These are phyloP conservation scores for Penicillium taxi DNA, from an alignment of 495 filamentous ascomycete genomes.

Conservation along the genomic window DNA sequence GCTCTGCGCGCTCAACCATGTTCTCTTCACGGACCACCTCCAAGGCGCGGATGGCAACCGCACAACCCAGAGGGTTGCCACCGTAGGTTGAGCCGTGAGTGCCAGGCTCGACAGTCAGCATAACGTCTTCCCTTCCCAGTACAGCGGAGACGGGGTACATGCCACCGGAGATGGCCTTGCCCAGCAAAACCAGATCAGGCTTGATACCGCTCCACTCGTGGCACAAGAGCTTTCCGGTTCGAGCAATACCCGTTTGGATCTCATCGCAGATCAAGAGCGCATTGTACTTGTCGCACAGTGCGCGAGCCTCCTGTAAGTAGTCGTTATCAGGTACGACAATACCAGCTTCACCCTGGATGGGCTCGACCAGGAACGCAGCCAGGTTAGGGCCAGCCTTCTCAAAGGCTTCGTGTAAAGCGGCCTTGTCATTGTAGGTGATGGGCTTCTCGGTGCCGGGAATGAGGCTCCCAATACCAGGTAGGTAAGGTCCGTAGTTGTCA, in stretches of 20 bases:
- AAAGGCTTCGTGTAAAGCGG: slow-evolving; percentile 70
- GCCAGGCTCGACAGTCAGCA: slow-evolving; percentile 95
- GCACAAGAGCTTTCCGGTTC: slow-evolving; percentile 89
- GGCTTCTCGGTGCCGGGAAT: slow-evolving; percentile 68
- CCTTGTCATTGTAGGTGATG: slow-evolving; percentile 80
- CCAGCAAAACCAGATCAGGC: slow-evolving; percentile 88
- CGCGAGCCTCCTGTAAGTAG: slow-evolving; percentile 75
- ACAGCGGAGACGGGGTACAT: slow-evolving; percentile 98
- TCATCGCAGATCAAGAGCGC: slow-evolving; percentile 95
- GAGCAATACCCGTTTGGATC: slow-evolving; percentile 95
- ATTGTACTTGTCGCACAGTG: slow-evolving; percentile 87
- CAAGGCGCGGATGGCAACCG: slow-evolving; percentile 91
- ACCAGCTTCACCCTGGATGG: slow-evolving; percentile 91
- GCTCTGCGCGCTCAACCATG: slow-evolving; percentile 73
- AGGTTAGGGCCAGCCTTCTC: slow-evolving; percentile 74
- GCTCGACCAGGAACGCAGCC: slow-evolving; percentile 92
- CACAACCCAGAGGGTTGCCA: slow-evolving; percentile 94
- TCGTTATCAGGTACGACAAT: slow-evolving; percentile 90
- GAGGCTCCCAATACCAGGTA: slow-evolving; percentile 75
- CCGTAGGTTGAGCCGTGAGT: slow-evolving; percentile 97
- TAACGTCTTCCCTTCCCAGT: slow-evolving; percentile 79
- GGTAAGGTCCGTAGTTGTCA: slow-evolving; percentile 93
- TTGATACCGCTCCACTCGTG: slow-evolving; percentile 91
- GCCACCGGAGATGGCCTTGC: slow-evolving; percentile 95
- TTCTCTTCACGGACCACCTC: slow-evolving; percentile 89